These are phyloP conservation scores for Dichotomocladium elegans DNA, from an alignment of 371 early-diverging fungal species.

Conservation along the genomic window DNA sequence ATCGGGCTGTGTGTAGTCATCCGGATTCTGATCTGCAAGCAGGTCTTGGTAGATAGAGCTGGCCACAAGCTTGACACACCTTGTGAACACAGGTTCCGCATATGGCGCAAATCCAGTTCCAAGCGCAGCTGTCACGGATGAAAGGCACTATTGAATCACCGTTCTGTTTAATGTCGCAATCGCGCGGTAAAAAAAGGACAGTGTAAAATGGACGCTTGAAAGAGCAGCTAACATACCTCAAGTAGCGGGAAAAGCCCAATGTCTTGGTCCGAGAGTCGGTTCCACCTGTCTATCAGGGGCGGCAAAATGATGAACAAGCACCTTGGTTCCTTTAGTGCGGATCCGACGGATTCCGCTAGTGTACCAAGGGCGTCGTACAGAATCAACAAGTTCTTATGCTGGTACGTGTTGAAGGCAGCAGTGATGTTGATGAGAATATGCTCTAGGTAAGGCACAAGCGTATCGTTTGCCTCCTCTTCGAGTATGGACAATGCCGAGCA, in stretches of 20 bases:
- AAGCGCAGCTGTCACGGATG: conserved; percentile 80
- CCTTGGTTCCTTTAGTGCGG: conserved; percentile 70
- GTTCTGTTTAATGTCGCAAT: too few species aligned
- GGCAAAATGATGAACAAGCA: conserved; percentile 80
- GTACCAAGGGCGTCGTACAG: conserved; percentile 94
- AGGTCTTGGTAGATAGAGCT: conserved; percentile 47
- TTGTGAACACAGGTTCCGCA: conserved; percentile 77
- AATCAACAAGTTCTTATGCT: conserved; percentile 83
- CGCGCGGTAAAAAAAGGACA: too few species aligned
- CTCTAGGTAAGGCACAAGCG: conserved; percentile 79
- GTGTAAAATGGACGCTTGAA: too few species aligned
- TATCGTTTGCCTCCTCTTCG: conserved; percentile 79
- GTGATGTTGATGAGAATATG: conserved; percentile 74
- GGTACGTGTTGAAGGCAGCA: conserved; percentile 78
- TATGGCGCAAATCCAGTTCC: conserved; percentile 79
- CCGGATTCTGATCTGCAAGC: conserved; percentile 36
- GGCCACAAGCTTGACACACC: conserved; percentile 77
- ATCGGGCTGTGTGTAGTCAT: conserved; percentile 54
- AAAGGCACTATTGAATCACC: conserved; percentile 81
- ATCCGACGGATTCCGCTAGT: conserved; percentile 85
- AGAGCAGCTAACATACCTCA: too few species aligned
- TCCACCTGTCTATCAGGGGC: conserved; percentile 80
- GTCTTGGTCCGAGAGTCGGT: conserved; percentile 70
- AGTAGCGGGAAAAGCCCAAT: conserved; percentile 85
- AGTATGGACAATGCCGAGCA: conserved; percentile 92